Percentiles rank a stretch among this genome's conserved stretches.
Evolutionary conservation across 805 yeast genomes (phyloP).

Genomic region (Kazachstania bromeliacearum): DNA sequence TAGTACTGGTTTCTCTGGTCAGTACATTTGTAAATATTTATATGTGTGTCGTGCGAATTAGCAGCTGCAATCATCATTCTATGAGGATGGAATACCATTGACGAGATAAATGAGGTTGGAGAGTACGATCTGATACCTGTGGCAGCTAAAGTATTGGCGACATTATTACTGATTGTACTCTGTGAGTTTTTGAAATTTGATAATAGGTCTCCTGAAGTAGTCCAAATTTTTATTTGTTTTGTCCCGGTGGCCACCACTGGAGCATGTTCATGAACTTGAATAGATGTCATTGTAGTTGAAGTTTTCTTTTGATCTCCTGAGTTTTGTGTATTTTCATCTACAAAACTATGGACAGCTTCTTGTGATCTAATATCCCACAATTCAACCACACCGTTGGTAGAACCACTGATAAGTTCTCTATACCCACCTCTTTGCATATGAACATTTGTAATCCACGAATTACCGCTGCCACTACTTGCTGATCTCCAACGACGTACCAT

Average conservation of each 20-base stretch:
- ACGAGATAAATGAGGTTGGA: constrained; percentile 44
- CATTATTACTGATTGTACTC: constrained; percentile 21
- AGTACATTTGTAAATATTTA: constrained; percentile 49
- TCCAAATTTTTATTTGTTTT: constrained; percentile 68
- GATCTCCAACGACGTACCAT: constrained; percentile 77
- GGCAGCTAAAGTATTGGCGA: constrained; percentile 27
- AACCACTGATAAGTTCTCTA: constrained; percentile 79
- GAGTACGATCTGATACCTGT: constrained; percentile 25
- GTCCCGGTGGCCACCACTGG: constrained; percentile 88
- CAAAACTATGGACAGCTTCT: constrained; percentile 60
- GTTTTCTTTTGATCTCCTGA: constrained; percentile 10
- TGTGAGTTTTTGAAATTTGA: constrained; percentile 44
- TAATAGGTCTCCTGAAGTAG: constrained; percentile 71
- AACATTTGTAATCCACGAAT: constrained; percentile 58
- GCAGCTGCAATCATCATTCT: constrained; percentile 86
- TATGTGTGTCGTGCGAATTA: constrained; percentile 65
- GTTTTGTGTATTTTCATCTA: constrained; percentile 37
- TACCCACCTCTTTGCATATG: constrained; percentile 97
- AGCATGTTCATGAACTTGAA: constrained; percentile 92
- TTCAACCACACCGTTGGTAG: constrained; percentile 71
- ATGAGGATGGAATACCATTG: constrained; percentile 82
- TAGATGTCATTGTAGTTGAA: constrained; percentile 42
- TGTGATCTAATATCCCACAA: constrained; percentile 83
- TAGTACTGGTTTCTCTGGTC: background rate
- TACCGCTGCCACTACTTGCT: constrained; percentile 32